A percentile compares a stretch with the other conserved stretches of the same genome.
Evolutionary conservation across 2,329 filamentous ascomycete genomes (phyloP).

Genomic region (Spiromastix sp.): DNA sequence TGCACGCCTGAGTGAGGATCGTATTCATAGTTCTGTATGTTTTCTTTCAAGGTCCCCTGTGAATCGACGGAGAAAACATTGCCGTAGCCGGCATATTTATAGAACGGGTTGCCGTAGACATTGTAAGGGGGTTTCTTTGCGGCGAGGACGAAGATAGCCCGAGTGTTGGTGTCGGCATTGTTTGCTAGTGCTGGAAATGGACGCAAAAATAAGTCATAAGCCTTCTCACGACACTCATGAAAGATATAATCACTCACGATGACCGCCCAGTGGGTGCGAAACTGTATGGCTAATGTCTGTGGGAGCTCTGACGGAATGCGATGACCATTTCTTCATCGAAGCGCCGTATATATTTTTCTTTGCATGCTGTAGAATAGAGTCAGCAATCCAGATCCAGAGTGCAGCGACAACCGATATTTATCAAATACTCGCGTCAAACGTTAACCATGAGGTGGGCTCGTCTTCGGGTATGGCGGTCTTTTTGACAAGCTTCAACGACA

Average conservation of each 20-base stretch:
- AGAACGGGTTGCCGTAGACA: conserved; percentile 87
- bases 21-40: conserved; percentile 39
- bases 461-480: conserved; percentile 70
- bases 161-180: conserved; percentile 63
- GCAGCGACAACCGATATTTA: neutral
- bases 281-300: conserved; percentile 64
- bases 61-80: conserved; percentile 50
- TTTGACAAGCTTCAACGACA: conserved; percentile 66
- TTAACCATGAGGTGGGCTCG: conserved; percentile 90
- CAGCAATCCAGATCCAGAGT: conserved; percentile 2
- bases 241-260: conserved; percentile 46
- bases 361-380: conserved; percentile 47
- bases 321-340: conserved; percentile 89
- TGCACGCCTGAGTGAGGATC: conserved; percentile 36
- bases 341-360: conserved; percentile 81
- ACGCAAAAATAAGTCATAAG: conserved; percentile 1
- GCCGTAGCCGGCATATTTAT: conserved; percentile 71
- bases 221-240: neutral
- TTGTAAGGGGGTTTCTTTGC: conserved; percentile 66
- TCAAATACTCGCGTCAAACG: conserved; percentile 58
- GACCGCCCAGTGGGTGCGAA: conserved; percentile 64
- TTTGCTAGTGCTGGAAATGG: conserved; percentile 51
- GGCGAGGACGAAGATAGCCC: conserved; percentile 80
- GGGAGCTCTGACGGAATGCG: conserved; percentile 65
- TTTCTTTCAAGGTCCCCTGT: conserved; percentile 29